A percentile compares a stretch with the other conserved stretches of the same genome.
Conservation (phyloP, 176 grass and related monocot genomes). For the Zea mays region Zm-B73-REFERENCE-NAM-5.0 NC_050103.1:176950501-176951000, state of each 20-base stretch:
- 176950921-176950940: constrained; percentile 68
- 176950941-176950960: constrained; percentile 61
- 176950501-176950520: neutral
- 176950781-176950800: neutral
- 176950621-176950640: constrained; percentile 93
- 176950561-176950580: constrained; percentile 40
- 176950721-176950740: neutral
- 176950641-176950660: constrained; percentile 81
- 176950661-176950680: constrained; percentile 90
- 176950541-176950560: neutral
- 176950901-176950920: constrained; percentile 95
- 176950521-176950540: too few species aligned
- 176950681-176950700: constrained; percentile 93
- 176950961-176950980: constrained; percentile 46
- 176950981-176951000: constrained; percentile 71
- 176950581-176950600: constrained; percentile 61
- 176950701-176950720: constrained; percentile 82
- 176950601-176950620: constrained; percentile 48
- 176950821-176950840: too few species aligned
- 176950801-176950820: too few species aligned
- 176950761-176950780: neutral
- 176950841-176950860: neutral
- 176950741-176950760: neutral
- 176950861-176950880: constrained; percentile 97
- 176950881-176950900: constrained; percentile 99